Base-by-base conservation (phyloP, 306 rosid genomes). In the Castanea sativa region DNA sequence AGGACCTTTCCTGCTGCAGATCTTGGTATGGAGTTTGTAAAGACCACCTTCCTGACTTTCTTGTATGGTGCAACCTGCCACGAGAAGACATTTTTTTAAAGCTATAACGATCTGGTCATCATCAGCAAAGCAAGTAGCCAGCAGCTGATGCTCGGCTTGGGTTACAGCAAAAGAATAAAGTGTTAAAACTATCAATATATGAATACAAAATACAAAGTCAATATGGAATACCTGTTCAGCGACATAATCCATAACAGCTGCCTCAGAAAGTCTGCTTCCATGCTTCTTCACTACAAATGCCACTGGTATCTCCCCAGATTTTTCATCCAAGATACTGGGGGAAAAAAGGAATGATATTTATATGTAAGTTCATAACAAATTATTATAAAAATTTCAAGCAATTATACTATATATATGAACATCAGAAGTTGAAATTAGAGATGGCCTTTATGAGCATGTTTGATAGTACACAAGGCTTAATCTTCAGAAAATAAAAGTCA, bases 1-100 rank as follows among this genome's bases (percentile, higher is more conserved):
- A 92, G 93, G 79, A 95, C 86, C 87, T 95, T 95, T 58, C 99
- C 99, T 5, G 97, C 91, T 0, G 91, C 79, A 63, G 98, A 95
- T 77, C 89, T 90, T 5, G 99, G 99, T 74, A 95, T 84, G 73
- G 84, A 78, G 78, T 83, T 55, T 29, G 77, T 84, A 87, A 95
- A 92, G 18, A 91, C 79, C 69, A 95, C 97, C 85, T 87, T 91
- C 79, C 97, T 83, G 19, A 91, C 75, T 81, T 92, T 95, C 88
- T 88, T 92, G 83, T 86, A 84, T 18, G 99, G 93, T 59, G 98
- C 88, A 84, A 92, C 98, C 96, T 93, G 83, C 76, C 71, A 60
- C 30, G 78, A 77, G 38, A 29, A 67, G 51, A 35, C 51, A 67
- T 8, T 45, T 67, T 29, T 63, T 35, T n/a, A 20, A 19, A n/a